Evolutionary conservation across 495 filamentous ascomycete species (phyloP).

Genomic region (Aspergillus sclerotioniger): DNA sequence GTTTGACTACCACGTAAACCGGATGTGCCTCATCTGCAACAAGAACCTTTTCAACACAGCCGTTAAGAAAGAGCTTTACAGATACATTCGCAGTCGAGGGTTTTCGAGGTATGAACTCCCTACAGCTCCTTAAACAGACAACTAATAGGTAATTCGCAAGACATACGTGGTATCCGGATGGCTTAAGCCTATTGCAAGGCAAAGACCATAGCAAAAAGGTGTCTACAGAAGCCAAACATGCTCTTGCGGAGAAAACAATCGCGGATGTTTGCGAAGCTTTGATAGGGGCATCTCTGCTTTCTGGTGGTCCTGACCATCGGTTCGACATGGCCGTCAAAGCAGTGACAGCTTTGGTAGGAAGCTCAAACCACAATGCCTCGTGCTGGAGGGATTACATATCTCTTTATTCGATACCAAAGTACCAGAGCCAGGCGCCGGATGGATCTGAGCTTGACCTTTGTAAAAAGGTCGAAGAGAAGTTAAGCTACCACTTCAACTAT

Average conservation of each 20-base stretch:
- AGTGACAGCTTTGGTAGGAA: conserved; percentile 72
- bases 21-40: conserved; percentile 93
- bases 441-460: conserved; percentile 62
- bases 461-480: conserved; percentile 57
- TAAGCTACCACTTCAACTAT: conserved; percentile 79
- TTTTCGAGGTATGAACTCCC: conserved; percentile 60
- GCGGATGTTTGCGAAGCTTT: conserved; percentile 97
- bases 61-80: conserved; percentile 57
- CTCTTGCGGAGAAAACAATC: conserved; percentile 82
- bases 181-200: conserved; percentile 61
- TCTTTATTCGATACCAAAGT: conserved; percentile 68
- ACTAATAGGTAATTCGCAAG: conserved; percentile 19
- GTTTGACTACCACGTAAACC: conserved; percentile 82
- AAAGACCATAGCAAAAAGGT: conserved; percentile 57
- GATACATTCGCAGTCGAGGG: conserved; percentile 77
- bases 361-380: conserved; percentile 62
- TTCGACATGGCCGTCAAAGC: conserved; percentile 83
- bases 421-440: conserved; percentile 56
- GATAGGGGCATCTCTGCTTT: conserved; percentile 84
- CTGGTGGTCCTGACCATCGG: conserved; percentile 51
- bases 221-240: conserved; percentile 55
- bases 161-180: conserved; percentile 76
- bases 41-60: conserved; percentile 81
- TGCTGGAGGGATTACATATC: conserved; percentile 69
- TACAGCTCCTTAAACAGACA: conserved; percentile 9